Conservation (phyloP, 2,329 filamentous ascomycete species). For the Phoma sp. region DNA sequence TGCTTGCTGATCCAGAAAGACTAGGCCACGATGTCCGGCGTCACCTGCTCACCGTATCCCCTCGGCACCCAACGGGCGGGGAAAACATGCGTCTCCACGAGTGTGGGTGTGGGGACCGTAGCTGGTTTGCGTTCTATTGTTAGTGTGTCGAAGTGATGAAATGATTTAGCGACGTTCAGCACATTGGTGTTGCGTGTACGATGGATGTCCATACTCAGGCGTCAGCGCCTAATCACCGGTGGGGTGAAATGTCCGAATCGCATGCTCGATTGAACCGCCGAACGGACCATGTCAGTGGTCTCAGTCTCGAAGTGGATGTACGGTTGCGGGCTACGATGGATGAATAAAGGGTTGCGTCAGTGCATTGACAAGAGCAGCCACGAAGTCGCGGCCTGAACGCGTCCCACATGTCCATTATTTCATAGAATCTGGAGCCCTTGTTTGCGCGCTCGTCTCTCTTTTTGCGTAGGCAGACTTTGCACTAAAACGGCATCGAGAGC, state of each 20-base stretch:
- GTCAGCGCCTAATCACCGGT: slow-evolving; percentile 5
- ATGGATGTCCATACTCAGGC: slow-evolving; percentile 3
- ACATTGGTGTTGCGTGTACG: not conserved
- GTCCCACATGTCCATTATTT: not conserved
- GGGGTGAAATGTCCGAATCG: not conserved
- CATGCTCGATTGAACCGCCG: not conserved
- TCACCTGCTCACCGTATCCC: slow-evolving; percentile 21
- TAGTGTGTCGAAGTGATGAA: slow-evolving; percentile 11
- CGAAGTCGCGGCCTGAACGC: not conserved
- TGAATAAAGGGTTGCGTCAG: not conserved
- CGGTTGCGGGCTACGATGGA: not conserved
- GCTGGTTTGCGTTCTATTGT: slow-evolving; percentile 1
- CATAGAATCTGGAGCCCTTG: not conserved
- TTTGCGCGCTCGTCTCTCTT: too few species aligned
- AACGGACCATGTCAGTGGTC: not conserved
- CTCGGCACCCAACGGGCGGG: slow-evolving; percentile 3
- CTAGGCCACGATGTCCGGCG: slow-evolving; percentile 9
- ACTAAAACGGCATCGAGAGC: not conserved
- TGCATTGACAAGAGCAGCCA: slow-evolving; percentile 2
- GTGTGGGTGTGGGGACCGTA: slow-evolving; percentile 13
- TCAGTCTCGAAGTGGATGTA: not conserved
- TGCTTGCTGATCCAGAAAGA: slow-evolving; percentile 8
- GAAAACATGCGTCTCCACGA: not conserved
- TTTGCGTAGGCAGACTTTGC: too few species aligned
- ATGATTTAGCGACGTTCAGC: not conserved